A percentile compares a stretch with the other conserved stretches of the same genome.
Evolutionary conservation across 2,329 filamentous ascomycete species (phyloP).

Genomic region (Tolypocladium tropicale): DNA sequence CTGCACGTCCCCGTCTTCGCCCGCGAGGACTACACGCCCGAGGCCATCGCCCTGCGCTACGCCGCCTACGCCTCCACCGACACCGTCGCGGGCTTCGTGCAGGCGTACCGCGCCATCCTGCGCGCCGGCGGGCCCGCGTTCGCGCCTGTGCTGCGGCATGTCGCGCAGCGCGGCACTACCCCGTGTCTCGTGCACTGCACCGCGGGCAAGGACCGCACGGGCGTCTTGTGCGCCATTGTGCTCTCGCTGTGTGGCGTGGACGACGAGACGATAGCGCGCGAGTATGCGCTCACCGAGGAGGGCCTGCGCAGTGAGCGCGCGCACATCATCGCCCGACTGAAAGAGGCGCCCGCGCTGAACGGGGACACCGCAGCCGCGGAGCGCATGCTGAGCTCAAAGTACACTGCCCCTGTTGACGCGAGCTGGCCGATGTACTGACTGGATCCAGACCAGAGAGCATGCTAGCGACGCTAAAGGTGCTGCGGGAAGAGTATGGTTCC

Average conservation of each 20-base stretch:
- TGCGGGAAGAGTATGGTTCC: constrained; percentile 51
- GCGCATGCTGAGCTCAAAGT: constrained; percentile 34
- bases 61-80: constrained; percentile 43
- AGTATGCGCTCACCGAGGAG: constrained; percentile 58
- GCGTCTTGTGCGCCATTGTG: constrained; percentile 57
- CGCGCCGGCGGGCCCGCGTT: constrained; percentile 41
- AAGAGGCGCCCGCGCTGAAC: constrained; percentile 38
- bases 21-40: constrained; percentile 50
- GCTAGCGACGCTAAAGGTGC: constrained; percentile 38
- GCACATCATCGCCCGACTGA: constrained; percentile 37
- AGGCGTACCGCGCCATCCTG: constrained; percentile 54
- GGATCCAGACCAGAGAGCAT: constrained; percentile 33
- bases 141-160: constrained; percentile 40
- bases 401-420: constrained; percentile 8
- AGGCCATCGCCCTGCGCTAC: constrained; percentile 50
- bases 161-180: constrained; percentile 20
- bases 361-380: constrained; percentile 33
- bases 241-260: constrained; percentile 53
- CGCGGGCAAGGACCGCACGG: constrained; percentile 69
- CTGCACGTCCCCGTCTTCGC: constrained; percentile 56
- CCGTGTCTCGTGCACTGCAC: constrained; percentile 63
- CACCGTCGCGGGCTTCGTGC: constrained; percentile 48
- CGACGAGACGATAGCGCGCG: constrained; percentile 48
- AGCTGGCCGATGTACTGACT: not conserved
- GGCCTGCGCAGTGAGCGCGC: constrained; percentile 46